Evolutionary conservation across 495 filamentous ascomycete genomes (phyloP), one percentile per base, ranked within the genome.

Genomic region (Astrothelium macrocarpum): DNA sequence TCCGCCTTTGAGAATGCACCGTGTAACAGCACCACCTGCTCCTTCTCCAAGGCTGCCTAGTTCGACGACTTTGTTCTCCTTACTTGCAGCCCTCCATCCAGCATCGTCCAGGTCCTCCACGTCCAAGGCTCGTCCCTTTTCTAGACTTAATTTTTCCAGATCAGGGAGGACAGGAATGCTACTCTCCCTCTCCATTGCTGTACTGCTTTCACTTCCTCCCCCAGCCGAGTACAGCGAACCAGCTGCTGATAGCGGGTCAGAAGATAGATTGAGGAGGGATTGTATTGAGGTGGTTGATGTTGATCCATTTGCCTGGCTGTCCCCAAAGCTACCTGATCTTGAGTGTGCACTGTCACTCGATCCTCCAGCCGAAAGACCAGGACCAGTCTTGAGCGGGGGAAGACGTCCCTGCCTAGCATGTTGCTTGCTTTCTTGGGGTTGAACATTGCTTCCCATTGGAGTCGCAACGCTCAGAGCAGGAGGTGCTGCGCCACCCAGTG

Each of bases 41-140:
- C 94, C 94, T 75, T 98, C 94, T 62, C 94, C 94, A 49, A 98
- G 76, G 71, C 89, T 90, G 9, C 95, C 95, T 45, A 96, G 72
- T 76, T 97, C 91, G 45, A 87, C 75, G 64, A 98, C 91, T 71
- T 89, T 84, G 71, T 90, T 89, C 70, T 93, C 88, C 71, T 87
- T 85, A 70, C 90, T 94, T 32, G 91, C 95, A 20, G 93, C 91
- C 69, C 87, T 84, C 94, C 95, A 98, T 14, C 91, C 90, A 59
- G 92, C 89, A 71, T 97, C 92, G 74, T 97, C 91, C 64, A 98
- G 74, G 68, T 97, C 91, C 61, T 96, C 91, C 16, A 95, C 91
- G 75, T 98, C 94, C 31, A 93, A 70, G 18, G 85, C 85, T 65
- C 86, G 79, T 34, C 90, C 91, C 75, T 87, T 91, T 69, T 95